A percentile compares a stretch with the other conserved stretches of the same genome.
phyloP scores from a whole-genome alignment of 2,329 filamentous ascomycete genomes.

The Penicillium sp. region DNA sequence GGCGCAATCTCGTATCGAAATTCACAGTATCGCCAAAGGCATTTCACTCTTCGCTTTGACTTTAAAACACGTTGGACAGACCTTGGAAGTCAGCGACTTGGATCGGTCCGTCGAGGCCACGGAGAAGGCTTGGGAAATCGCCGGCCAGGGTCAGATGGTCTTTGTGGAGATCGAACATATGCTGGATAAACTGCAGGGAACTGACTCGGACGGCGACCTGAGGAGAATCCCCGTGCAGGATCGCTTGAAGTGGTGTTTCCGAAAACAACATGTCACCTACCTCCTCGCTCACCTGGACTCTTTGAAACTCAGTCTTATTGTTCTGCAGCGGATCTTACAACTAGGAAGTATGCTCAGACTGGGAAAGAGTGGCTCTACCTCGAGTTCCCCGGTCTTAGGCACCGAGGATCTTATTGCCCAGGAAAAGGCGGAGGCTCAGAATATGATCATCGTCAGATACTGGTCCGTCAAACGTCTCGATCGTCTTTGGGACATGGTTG shows the following conservation, averaged over 20 bases:
- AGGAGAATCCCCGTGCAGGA: conserved; percentile 37
- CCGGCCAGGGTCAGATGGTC: conserved; percentile 42
- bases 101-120: conserved; percentile 38
- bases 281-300: conserved; percentile 47
- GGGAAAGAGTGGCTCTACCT: conserved; percentile 22
- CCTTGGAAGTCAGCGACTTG: conserved; percentile 35
- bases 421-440: conserved; percentile 48
- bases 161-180: conserved; percentile 50
- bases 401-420: conserved; percentile 40
- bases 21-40: conserved; percentile 47
- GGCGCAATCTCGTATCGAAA: conserved; percentile 43
- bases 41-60: conserved; percentile 46
- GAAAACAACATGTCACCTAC: conserved; percentile 47
- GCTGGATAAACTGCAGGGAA: conserved; percentile 40
- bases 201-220: conserved; percentile 29
- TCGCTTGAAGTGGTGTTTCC: conserved; percentile 47
- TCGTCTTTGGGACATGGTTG: conserved; percentile 40
- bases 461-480: conserved; percentile 46
- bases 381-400: conserved; percentile 8
- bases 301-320: conserved; percentile 45
- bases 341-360: conserved; percentile 40
- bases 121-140: conserved; percentile 43
- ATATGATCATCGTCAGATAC: conserved; percentile 49
- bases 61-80: conserved; percentile 44
- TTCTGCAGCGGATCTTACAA: conserved; percentile 45